Evolutionary conservation across 2,329 filamentous ascomycete species (phyloP).

Genomic region (Neospermospora avenae): DNA sequence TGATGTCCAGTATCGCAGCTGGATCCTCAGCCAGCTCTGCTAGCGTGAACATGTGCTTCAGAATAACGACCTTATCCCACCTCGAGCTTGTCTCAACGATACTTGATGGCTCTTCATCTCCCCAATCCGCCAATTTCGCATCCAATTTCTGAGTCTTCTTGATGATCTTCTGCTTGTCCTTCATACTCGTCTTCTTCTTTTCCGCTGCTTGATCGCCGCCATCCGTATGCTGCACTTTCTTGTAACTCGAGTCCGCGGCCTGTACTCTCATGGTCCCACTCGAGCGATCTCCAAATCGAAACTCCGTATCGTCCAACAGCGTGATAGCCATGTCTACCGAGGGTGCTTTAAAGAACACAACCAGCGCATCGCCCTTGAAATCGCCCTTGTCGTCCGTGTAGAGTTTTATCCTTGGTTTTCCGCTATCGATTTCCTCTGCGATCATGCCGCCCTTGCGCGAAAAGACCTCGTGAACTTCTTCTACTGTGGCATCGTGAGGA

Average conservation of each 20-base stretch:
- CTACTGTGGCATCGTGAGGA: slow-evolving; percentile 71
- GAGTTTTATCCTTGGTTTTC: slow-evolving; percentile 85
- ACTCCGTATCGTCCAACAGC: slow-evolving; percentile 77
- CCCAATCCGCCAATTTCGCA: slow-evolving; percentile 91
- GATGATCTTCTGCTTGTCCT: slow-evolving; percentile 86
- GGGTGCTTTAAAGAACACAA: slow-evolving; percentile 93
- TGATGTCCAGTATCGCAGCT: slow-evolving; percentile 81
- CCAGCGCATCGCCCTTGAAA: slow-evolving; percentile 89
- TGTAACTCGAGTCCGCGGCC: slow-evolving; percentile 85
- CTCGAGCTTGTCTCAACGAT: slow-evolving; percentile 54
- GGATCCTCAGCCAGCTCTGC: slow-evolving; percentile 82
- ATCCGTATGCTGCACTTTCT: slow-evolving; percentile 71
- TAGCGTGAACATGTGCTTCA: slow-evolving; percentile 92
- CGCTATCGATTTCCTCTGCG: slow-evolving; percentile 88
- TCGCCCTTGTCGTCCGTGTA: slow-evolving; percentile 77
- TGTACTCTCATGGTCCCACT: slow-evolving; percentile 73
- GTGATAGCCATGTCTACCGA: slow-evolving; percentile 84
- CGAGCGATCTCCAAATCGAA: slow-evolving; percentile 58
- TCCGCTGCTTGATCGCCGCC: slow-evolving; percentile 33
- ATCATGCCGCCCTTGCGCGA: slow-evolving; percentile 83
- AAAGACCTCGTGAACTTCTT: slow-evolving; percentile 82
- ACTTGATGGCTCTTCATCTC: slow-evolving; percentile 73
- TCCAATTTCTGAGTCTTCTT: slow-evolving; percentile 88
- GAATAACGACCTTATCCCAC: slow-evolving; percentile 78
- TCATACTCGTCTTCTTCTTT: slow-evolving; percentile 49